Base-by-base conservation (phyloP, 2,329 filamentous ascomycete genomes). In the Pochonia chlamydosporia region DNA sequence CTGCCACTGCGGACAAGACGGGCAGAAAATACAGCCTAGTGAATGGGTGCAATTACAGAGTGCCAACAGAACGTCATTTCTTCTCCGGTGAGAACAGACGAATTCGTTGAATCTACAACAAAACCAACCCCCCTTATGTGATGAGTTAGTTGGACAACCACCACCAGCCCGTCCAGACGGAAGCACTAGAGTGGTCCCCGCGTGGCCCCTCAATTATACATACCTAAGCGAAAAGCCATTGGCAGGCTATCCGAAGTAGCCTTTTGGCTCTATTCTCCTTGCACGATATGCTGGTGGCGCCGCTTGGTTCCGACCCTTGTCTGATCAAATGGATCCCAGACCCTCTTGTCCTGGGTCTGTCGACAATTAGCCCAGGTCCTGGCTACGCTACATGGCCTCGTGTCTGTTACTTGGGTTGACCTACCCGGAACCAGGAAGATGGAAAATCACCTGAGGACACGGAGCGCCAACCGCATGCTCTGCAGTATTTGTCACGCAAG, bases 291-390 rank as follows among this genome's bases (percentile, higher is more conserved):
- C 24, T 21, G 9, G 36, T 28, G 48, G 41, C 30, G 37, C 35
- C 46, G 46, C 46, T 47, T 40, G 46, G 33, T 47, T 47, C 46
- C 46, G 46, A 25, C 46, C 46, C 46, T 40, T 18, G 46, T 23
- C 9, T 13, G 20, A 14, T 9, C 7, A 20, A 11, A 23, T 39
- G 35, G 35, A 14, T 20, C 33, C 33, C 33, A 18, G 5, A n/a
- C n/a, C 31, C 20, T 14, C 31, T 13, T 14, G 31, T 16, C 5
- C 4, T 16, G 14, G 5, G n/a, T 16, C 16, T 4, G 4, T 18
- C 16, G 7, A 35, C 16, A 16, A 18, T 16, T 16, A 16, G 31
- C 5, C 31, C 7, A n/a, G n/a, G n/a, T n/a, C n/a, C n/a, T n/a
- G n/a, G n/a, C n/a, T n/a, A n/a, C n/a, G n/a, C n/a, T n/a, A n/a